Evolutionary conservation across 2,329 filamentous ascomycete genomes (phyloP).

Genomic region (Aspergillus oerlinghausenensis): DNA sequence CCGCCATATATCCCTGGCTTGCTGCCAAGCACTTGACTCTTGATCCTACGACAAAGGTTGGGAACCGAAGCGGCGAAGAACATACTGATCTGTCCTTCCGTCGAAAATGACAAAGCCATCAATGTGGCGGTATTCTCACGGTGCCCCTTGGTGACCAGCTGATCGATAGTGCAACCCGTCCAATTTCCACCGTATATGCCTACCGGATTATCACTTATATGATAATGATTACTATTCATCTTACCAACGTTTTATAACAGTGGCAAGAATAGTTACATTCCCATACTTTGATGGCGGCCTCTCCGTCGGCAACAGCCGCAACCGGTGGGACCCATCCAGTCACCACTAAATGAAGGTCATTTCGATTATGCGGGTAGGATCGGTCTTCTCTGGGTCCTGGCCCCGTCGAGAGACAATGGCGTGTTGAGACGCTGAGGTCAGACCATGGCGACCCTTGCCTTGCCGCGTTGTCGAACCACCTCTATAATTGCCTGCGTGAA

Average conservation of each 20-base stretch:
- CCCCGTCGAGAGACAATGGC: conserved; percentile 50
- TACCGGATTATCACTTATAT: conserved; percentile 18
- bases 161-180: conserved; percentile 52
- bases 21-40: not conserved
- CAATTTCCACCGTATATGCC: conserved; percentile 59
- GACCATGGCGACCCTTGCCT: conserved; percentile 45
- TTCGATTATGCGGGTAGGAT: not conserved
- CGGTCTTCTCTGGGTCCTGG: conserved; percentile 31
- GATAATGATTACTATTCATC: not conserved
- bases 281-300: conserved; percentile 51
- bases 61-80: not conserved
- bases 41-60: not conserved
- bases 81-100: not conserved
- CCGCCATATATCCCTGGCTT: not conserved
- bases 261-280: not conserved
- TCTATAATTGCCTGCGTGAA: conserved; percentile 47
- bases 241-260: not conserved
- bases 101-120: not conserved
- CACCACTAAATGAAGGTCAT: conserved; percentile 29
- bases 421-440: conserved; percentile 58
- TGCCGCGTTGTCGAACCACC: conserved; percentile 52
- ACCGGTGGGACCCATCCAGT: conserved; percentile 40
- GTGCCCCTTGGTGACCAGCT: conserved; percentile 43
- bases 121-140: conserved; percentile 20
- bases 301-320: conserved; percentile 45